A percentile compares a stretch with the other conserved stretches of the same genome.
These are phyloP conservation scores for Phytophthora pini DNA, from an alignment of 352 stramenopile genomes.

Conservation along the genomic window DNA sequence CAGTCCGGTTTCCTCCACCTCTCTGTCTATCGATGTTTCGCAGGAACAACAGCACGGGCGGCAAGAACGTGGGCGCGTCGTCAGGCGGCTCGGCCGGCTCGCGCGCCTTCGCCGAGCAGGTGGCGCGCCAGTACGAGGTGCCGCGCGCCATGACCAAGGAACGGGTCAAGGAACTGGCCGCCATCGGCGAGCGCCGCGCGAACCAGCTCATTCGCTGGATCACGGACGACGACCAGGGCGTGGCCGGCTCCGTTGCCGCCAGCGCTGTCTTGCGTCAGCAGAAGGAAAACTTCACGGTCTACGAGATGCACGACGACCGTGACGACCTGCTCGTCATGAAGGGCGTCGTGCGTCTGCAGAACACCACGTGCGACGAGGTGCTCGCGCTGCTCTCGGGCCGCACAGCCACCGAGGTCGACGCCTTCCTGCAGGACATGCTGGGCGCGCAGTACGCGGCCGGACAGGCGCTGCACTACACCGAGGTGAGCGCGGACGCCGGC, in stretches of 20 bases:
- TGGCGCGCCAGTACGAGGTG: conserved; percentile 70
- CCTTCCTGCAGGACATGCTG: conserved; percentile 65
- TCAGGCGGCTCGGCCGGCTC: conserved; percentile 29
- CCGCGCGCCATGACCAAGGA: conserved; percentile 49
- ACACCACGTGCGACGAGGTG: conserved; percentile 73
- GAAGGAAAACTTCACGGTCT: conserved; percentile 82
- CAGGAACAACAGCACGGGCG: conserved; percentile 39
- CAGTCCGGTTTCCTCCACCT: conserved; percentile 31
- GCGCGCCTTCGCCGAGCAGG: conserved; percentile 59
- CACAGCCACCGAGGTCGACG: conserved; percentile 48
- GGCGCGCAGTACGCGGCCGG: conserved; percentile 63
- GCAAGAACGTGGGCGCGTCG: conserved; percentile 23
- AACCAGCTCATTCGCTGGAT: conserved; percentile 73
- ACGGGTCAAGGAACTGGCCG: conserved; percentile 47
- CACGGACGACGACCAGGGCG: conserved; percentile 63
- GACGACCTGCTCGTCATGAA: conserved; percentile 74
- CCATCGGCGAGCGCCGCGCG: conserved; percentile 54
- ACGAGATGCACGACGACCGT: conserved; percentile 64
- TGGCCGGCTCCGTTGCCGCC: conserved; percentile 34
- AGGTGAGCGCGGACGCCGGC: conserved; percentile 34
- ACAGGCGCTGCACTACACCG: conserved; percentile 61
- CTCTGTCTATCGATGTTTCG: conserved; percentile 37
- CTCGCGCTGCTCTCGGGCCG: conserved; percentile 66
- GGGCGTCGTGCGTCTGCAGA: conserved; percentile 69
- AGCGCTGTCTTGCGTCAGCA: conserved; percentile 65